These are phyloP conservation scores for Saturnispora quitensis DNA, from an alignment of 805 yeast genomes.

Conservation along the genomic window DNA sequence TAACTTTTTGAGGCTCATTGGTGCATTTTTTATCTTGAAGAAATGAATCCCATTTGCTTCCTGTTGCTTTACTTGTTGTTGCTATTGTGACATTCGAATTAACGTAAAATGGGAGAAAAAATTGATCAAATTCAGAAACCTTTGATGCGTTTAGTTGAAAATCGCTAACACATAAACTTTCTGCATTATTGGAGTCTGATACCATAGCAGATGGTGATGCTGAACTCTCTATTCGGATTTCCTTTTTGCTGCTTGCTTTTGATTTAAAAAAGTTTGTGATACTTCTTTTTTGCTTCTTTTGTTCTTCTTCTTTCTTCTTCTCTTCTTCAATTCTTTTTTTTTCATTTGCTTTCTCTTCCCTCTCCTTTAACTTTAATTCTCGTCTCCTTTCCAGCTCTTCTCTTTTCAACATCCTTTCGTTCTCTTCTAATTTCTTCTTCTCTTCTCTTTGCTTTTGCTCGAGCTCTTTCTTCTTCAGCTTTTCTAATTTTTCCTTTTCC, in stretches of 20 bases:
- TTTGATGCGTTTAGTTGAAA: not conserved
- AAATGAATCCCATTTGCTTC: slow-evolving; percentile 10
- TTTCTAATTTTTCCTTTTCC: slow-evolving; percentile 24
- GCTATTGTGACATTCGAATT: slow-evolving; percentile 20
- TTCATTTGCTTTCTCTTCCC: slow-evolving; percentile 15
- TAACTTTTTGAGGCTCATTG: too few relatives aligned
- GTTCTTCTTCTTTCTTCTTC: slow-evolving; percentile 20
- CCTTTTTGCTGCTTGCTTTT: slow-evolving; percentile 8
- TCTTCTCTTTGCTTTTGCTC: slow-evolving; percentile 19
- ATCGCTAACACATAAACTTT: not conserved
- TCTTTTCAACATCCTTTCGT: slow-evolving; percentile 26
- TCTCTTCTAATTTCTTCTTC: slow-evolving; percentile 19
- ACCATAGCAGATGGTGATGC: not conserved
- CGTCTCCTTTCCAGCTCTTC: slow-evolving; percentile 24
- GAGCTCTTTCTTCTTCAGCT: slow-evolving; percentile 20
- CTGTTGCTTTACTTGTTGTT: not conserved
- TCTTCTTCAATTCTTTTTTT: slow-evolving; percentile 18
- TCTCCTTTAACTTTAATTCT: slow-evolving; percentile 29
- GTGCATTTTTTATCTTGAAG: not conserved
- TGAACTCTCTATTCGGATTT: not conserved
- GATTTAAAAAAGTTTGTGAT: slow-evolving; percentile 29
- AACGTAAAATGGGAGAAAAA: slow-evolving; percentile 24
- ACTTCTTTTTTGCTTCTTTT: slow-evolving; percentile 21
- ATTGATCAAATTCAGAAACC: slow-evolving; percentile 16
- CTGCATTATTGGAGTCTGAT: not conserved